Evolutionary conservation across 805 yeast species (phyloP), one percentile per base, ranked within the genome.

Genomic region (Komagataella phaffii): DNA sequence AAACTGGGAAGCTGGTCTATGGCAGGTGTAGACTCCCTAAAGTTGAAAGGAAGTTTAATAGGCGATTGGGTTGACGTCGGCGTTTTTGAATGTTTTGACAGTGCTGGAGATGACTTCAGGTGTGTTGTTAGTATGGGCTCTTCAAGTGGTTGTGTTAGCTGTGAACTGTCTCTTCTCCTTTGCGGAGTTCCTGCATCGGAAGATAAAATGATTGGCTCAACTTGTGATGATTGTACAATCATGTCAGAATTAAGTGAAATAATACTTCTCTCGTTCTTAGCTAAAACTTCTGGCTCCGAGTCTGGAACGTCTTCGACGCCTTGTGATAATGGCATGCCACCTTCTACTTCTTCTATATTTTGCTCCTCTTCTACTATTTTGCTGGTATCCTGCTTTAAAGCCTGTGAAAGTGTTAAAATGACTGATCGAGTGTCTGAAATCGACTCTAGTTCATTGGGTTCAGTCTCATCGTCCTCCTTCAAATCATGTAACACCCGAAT

Each of bases 401-500:
- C 47, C 8, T 45, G 47, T 7, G 47, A 45, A 21, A 45, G 47
- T 23, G 47, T 45, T 23, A 45, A 18, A 17, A 45, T 23, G 30
- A 45, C 47, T 6, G 47, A 24, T 7, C 24, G 30, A 7, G n/a
- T 18, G n/a, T 45, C 47, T 21, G 66, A 68, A 43, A 57, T 65
- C 3, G 63, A 55, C 36, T 60, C 67, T 17, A 69, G 71, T 50
- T 67, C 71, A 7, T 67, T 70, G 7, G 66, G 71, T 8, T 68
- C 70, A 6, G 65, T 65, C 17, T 68, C 72, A 44, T 61, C 69
- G 17, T 52, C 59, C 17, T 47, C 52, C 12, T 52, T 10, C 18
- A 55, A 56, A 46, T 57, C 48, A 24, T 49, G 47, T 40, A 21
- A 17, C n/a, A 44, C 21, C 19, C 17, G 12, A 12, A 48, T 17